A percentile compares a stretch with the other conserved stretches of the same genome.
These are phyloP conservation scores for Stramenopiles sp. DNA, from an alignment of 352 stramenopile genomes.

Conservation along the genomic window DNA sequence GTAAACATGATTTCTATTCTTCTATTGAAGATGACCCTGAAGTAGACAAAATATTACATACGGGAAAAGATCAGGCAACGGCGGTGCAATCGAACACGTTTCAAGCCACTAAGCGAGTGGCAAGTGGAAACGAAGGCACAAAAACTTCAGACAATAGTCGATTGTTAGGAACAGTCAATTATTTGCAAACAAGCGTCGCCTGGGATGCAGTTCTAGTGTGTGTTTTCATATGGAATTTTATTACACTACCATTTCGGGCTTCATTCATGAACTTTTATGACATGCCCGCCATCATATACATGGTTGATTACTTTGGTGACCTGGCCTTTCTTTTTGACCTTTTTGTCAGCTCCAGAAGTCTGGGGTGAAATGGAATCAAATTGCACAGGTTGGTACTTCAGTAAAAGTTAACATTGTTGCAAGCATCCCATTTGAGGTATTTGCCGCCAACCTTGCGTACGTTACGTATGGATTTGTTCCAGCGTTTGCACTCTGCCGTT, in stretches of 20 bases:
- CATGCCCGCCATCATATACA: constrained; percentile 20
- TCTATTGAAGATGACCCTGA: too few species aligned
- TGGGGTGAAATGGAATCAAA: constrained; percentile 27
- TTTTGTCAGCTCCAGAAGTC: constrained; percentile 22
- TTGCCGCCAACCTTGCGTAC: background rate
- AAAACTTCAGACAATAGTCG: too few species aligned
- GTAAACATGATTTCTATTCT: too few species aligned
- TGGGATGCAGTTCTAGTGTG: constrained; percentile 28
- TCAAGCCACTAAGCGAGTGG: too few species aligned
- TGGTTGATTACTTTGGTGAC: constrained; percentile 32
- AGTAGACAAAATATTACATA: too few species aligned
- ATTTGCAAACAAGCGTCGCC: too few species aligned
- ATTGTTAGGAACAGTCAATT: too few species aligned
- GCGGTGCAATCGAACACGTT: too few species aligned
- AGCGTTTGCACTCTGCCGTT: constrained; percentile 29
- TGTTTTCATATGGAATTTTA: constrained; percentile 27
- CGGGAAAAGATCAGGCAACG: too few species aligned
- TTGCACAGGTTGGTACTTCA: constrained; percentile 23
- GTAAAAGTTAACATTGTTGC: constrained; percentile 27
- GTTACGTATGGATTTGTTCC: constrained; percentile 7
- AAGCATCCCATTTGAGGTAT: constrained; percentile 26
- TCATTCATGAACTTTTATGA: constrained; percentile 29
- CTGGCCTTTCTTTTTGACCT: constrained; percentile 28
- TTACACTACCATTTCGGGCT: constrained; percentile 27
- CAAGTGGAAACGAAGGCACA: too few species aligned